Evolutionary conservation across 2,329 filamentous ascomycete genomes (phyloP), one percentile per base, ranked within the genome.

Genomic region (Aspergillus candidus): DNA sequence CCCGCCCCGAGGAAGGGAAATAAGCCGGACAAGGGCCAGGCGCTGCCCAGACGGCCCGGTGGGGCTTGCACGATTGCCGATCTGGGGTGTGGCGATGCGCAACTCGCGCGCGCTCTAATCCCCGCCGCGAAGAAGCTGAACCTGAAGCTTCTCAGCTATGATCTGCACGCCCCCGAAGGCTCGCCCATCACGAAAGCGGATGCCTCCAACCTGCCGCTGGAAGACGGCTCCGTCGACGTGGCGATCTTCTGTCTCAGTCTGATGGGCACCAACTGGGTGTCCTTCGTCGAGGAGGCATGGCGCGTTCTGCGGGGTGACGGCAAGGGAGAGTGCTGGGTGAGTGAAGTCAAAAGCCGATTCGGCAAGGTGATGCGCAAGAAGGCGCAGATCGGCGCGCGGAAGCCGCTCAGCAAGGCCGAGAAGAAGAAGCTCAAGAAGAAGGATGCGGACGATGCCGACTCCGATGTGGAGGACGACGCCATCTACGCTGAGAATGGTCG

Each of bases 231-330:
- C 49, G 82, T 89, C 49, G 89, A 98, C 65, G 77, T 98, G 4
- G 87, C 87, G 38, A 83, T 98, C 55, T 97, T 97, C 74, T 98
- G 93, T 67, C 78, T 98, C 29, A 93, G 91, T 39, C 79, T 98
- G 47, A 98, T 98, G 93, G 93, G 93, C 61, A 98, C 93, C 43
- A 98, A 98, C 71, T 98, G 93, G 91, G 79, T 94, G 41, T 83
- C 88, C 57, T 97, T 98, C 65, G 79, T 98, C 58, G 93, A 97
- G 69, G 93, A 98, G 71, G 91, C 91, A 11, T 94, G 88, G 73
- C 83, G 93, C 42, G 77, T 97, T 40, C 77, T 98, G 49, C 84
- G 88, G 61, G 90, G 89, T 79, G 91, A 93, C 61, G 93, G 70
- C 29, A 72, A 71, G 50, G 70, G 93, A 54, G 93, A 98, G 73